A percentile compares a stretch with the other conserved stretches of the same genome.
Conservation (phyloP, 2,329 filamentous ascomycete species). For the Trichoderma sp. region DNA sequence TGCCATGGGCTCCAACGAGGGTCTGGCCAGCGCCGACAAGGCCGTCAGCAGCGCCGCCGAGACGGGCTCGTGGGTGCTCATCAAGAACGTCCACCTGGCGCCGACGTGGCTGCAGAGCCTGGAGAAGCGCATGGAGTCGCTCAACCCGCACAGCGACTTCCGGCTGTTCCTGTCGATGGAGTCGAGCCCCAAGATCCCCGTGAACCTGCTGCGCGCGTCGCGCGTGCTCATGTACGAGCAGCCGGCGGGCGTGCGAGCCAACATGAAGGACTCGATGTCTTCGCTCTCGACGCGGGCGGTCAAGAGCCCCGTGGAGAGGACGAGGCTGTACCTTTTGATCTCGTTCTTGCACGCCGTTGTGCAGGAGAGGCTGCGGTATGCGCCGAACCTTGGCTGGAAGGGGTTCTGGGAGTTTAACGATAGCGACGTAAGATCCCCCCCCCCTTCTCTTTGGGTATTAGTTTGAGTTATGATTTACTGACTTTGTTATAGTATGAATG, state of each 20-base stretch:
- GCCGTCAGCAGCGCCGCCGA: conserved; percentile 91
- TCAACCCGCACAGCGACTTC: conserved; percentile 93
- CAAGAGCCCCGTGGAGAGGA: conserved; percentile 87
- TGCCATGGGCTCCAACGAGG: conserved; percentile 98
- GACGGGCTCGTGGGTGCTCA: conserved; percentile 89
- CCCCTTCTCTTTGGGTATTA: neutral
- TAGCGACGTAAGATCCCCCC: conserved; percentile 75
- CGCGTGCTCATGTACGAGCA: conserved; percentile 98
- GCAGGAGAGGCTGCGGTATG: conserved; percentile 91
- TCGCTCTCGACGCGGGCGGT: conserved; percentile 74
- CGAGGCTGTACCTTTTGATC: conserved; percentile 84
- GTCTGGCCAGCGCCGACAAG: conserved; percentile 88
- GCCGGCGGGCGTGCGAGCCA: conserved; percentile 91
- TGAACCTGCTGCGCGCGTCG: conserved; percentile 90
- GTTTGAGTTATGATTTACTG: conserved; percentile 7
- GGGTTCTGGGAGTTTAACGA: conserved; percentile 99
- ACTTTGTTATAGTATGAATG: conserved; percentile 76
- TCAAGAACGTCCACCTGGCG: conserved; percentile 98
- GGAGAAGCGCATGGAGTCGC: conserved; percentile 92
- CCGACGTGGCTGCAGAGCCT: conserved; percentile 96
- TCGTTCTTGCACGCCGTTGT: conserved; percentile 95
- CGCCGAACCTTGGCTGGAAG: conserved; percentile 93
- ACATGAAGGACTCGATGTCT: conserved; percentile 97
- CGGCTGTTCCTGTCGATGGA: conserved; percentile 98
- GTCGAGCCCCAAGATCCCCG: conserved; percentile 92